A percentile compares a stretch with the other conserved stretches of the same genome.
phyloP scores from a whole-genome alignment of 805 yeast species.

The Ogataea nakhonphanomensis region DNA sequence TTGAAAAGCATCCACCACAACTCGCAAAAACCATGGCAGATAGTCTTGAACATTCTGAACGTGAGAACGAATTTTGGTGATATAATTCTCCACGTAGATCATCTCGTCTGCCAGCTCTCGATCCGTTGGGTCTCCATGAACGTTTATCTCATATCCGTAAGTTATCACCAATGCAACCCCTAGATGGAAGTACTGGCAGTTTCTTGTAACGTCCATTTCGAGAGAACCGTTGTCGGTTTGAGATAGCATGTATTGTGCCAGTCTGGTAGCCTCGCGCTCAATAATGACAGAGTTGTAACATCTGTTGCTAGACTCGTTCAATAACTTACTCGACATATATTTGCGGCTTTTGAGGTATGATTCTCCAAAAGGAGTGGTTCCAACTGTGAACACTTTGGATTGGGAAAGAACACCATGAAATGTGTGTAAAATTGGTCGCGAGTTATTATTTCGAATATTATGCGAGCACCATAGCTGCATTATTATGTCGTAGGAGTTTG shows the following conservation, averaged over 20 bases:
- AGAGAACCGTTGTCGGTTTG: conserved; percentile 15
- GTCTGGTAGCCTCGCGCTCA: conserved; percentile 36
- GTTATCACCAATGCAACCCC: conserved; percentile 48
- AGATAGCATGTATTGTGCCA: conserved; percentile 16
- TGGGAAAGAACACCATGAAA: conserved; percentile 61
- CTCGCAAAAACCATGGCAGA: conserved; percentile 41
- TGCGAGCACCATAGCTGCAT: conserved; percentile 47
- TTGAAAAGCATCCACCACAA: conserved; percentile 15
- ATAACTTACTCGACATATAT: conserved; percentile 42
- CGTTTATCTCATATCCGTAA: conserved; percentile 49
- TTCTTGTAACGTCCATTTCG: conserved; percentile 40
- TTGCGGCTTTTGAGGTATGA: conserved; percentile 47
- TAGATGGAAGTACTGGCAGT: conserved; percentile 49
- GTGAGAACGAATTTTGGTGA: conserved; percentile 56
- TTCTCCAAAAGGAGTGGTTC: conserved; percentile 58
- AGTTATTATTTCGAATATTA: conserved; percentile 51
- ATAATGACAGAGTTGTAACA: conserved; percentile 34
- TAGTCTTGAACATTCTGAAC: conserved; percentile 54
- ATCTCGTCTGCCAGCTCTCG: conserved; percentile 46
- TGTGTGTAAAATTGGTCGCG: conserved; percentile 64
- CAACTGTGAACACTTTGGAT: conserved; percentile 58
- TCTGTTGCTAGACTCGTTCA: conserved; percentile 35
- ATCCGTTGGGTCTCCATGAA: conserved; percentile 37
- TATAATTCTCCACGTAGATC: conserved; percentile 51
- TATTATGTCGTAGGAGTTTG: conserved; percentile 59